Evolutionary conservation across 148 eudicot species (phyloP).

Genomic region (Rhododendron ovatum): DNA sequence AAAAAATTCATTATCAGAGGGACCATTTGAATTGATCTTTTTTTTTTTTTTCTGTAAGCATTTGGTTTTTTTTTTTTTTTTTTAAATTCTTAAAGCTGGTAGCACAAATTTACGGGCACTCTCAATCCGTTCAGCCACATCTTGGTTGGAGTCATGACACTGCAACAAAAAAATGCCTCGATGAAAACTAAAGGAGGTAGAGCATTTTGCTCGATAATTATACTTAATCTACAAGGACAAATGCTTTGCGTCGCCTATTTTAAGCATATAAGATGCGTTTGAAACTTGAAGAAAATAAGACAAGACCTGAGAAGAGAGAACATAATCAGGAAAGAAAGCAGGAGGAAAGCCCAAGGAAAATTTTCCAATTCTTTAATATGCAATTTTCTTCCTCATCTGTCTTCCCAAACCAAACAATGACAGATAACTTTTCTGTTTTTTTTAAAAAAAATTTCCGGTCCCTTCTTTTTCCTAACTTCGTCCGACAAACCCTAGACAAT

Average conservation of each 20-base stretch:
- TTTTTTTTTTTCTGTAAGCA: neutral
- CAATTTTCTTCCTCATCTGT: too few species aligned
- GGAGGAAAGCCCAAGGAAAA: too few species aligned
- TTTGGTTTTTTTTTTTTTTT: neutral
- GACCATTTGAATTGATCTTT: neutral
- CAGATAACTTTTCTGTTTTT: too few species aligned
- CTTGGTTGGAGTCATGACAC: neutral
- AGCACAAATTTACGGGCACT: neutral
- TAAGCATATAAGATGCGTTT: neutral
- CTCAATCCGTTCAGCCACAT: neutral
- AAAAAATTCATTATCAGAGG: neutral
- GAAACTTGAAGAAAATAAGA: too few species aligned
- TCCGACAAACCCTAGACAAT: too few species aligned
- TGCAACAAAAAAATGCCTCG: neutral
- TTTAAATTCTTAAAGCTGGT: neutral
- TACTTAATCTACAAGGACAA: too few species aligned
- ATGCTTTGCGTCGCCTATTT: neutral
- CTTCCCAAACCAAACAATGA: too few species aligned
- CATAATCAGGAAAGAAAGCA: too few species aligned
- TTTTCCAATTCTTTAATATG: too few species aligned
- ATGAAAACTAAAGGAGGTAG: neutral
- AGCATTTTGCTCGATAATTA: neutral
- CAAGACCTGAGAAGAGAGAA: too few species aligned
- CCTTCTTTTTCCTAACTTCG: too few species aligned
- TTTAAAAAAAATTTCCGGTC: too few species aligned